These are phyloP conservation scores for Termitomyces sp. DNA, from an alignment of 768 basidiomycete genomes.

Conservation along the genomic window DNA sequence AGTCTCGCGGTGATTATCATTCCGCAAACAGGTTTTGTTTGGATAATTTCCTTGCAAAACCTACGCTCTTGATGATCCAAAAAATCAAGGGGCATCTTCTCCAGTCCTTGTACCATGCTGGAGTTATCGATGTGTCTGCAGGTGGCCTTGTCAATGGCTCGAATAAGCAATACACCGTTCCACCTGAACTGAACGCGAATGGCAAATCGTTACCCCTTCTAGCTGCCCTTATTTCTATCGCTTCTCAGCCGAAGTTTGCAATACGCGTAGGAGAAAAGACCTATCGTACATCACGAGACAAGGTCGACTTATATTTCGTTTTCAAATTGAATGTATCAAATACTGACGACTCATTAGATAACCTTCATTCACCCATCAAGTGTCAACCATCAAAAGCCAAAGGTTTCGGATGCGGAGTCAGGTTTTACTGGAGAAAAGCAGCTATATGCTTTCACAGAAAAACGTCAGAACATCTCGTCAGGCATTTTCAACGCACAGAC, in stretches of 20 bases:
- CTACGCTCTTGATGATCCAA: constrained; percentile 75
- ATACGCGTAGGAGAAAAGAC: constrained; percentile 63
- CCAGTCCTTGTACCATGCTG: constrained; percentile 69
- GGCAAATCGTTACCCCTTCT: constrained; percentile 71
- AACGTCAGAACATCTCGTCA: constrained; percentile 66
- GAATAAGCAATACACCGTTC: constrained; percentile 38
- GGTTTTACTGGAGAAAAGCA: constrained; percentile 51
- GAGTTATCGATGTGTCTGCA: constrained; percentile 77
- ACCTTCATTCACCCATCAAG: constrained; percentile 83
- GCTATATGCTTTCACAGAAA: constrained; percentile 78
- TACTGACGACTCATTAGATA: constrained; percentile 33
- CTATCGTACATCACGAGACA: constrained; percentile 75
- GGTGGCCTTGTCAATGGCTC: constrained; percentile 43
- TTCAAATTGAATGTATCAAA: not conserved
- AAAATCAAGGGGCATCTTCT: constrained; percentile 77
- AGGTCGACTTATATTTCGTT: constrained; percentile 41
- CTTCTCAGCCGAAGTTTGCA: constrained; percentile 88
- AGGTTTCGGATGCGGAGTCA: constrained; percentile 22
- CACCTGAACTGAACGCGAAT: constrained; percentile 65
- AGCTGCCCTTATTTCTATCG: constrained; percentile 78
- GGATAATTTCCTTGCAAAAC: constrained; percentile 85
- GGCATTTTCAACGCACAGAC: constrained; percentile 47
- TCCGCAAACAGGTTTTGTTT: constrained; percentile 70
- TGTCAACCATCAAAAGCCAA: constrained; percentile 69
- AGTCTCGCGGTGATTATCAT: constrained; percentile 56